Base-by-base conservation (phyloP, 352 stramenopile species). In the Globisporangium spinosum region DNA sequence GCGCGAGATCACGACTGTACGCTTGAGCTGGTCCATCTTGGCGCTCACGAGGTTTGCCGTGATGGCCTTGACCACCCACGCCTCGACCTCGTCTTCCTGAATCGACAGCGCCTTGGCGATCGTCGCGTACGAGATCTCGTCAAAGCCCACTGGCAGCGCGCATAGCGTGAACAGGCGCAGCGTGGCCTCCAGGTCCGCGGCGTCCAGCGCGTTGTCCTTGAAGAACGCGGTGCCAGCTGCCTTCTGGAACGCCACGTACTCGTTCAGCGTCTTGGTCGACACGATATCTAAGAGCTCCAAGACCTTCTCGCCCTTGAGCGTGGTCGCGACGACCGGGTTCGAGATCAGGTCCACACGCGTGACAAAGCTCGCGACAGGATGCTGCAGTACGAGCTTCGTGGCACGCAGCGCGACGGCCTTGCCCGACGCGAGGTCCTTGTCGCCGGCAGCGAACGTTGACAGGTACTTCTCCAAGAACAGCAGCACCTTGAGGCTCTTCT, bases 21-120 rank as follows among this genome's bases (percentile, higher is more conserved):
- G 82, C 61, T 85, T 80, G 62, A 98, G 78, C 73, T 98, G 95
- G 77, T 98, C 94, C 74, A 98, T 97, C 77, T 98, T 98, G 66
- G 95, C 95, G 34, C 77, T 87, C 67, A 98, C 80, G 23, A 98
- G 71, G 38, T 92, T 92, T 35, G 83, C 84, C 49, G 89, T 97
- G 70, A 98, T 97, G 62, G 91, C 94, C 58, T 87, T 86, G 70
- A 98, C 96, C 58, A 98, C 89, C 93, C 93, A 98, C 70, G 92
- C 89, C 79, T 98, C 95, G 23, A 98, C 92, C 25, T 98, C 86
- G 51, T 88, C 76, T 43, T 93, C 83, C 34, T 87, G 64, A 58
- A 97, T 85, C 38, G 90, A 82, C 32, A 98, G 75, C 55, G 82
- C 91, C 13, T 77, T 72, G 1, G 92, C 91, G 58, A 98, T 88